Base-by-base conservation (phyloP, 768 basidiomycete species). In the Boletus eberwhitei region DNA sequence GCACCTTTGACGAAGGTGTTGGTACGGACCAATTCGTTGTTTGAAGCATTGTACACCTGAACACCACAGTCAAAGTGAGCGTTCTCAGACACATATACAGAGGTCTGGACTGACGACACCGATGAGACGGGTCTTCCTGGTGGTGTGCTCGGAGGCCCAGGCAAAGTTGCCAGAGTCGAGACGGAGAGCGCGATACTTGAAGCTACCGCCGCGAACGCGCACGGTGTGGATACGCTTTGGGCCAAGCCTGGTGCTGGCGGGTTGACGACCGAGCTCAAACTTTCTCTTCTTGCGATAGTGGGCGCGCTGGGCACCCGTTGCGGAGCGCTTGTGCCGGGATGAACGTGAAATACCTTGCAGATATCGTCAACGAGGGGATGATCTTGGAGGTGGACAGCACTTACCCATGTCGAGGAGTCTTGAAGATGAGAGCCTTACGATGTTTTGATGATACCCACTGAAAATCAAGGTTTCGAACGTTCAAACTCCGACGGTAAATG, bases 281-380 rank as follows among this genome's bases (percentile, higher is more conserved):
- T 98, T 98, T 88, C 97, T 87, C 92, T 98, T 99, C 85, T 99
- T 99, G 83, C 96, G 93, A 80, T 94, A 96, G 79, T 89, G 86
- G 66, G 93, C 86, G 67, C 90, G 88, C 76, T 93, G 90, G 56
- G 90, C 92, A 68, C 92, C 96, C 46, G 93, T 87, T 66, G 84
- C 88, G 63, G 93, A 90, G 73, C 95, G 93, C 79, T 98, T 98
- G 84, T 98, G 93, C 73, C 96, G 84, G 68, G 94, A 96, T 61
- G 93, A 85, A 68, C 96, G 89, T 70, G 96, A 90, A 74, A 98
- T 98, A 93, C 95, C 95, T 93, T 64, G 32, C 6, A 51, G 51
- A 61, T 17, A 53, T n/a, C 17, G 39, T 67, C 22, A 66, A 31
- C 29, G 13, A 8, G 1, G n/a, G n/a, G 54, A 42, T 17, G 52